Base-by-base conservation (phyloP, 116 monocot species). In the Posidonia oceanica region DNA sequence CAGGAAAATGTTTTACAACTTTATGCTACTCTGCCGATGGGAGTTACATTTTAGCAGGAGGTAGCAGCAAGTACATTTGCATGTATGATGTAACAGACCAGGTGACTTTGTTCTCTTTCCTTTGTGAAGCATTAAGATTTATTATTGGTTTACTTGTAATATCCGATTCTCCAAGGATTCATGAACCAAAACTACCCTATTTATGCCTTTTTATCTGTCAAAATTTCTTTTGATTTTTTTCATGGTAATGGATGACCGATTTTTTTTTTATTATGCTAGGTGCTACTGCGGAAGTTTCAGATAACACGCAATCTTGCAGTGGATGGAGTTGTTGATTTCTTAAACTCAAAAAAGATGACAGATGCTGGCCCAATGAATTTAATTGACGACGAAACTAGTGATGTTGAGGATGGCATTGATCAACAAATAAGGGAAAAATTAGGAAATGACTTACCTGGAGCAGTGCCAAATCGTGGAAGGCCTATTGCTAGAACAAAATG, bases 71-170 rank as follows among this genome's bases (percentile, higher is more conserved):
- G 79, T 98, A 84, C 71, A 87, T 98, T 65, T 98, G 98, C 77
- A 98, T 93, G 98, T 98, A 98, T 82, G 93, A 93, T 71, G 70
- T 98, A 68, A 85, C 87, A 48, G 93, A 98, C 21, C 98, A 98
- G 98, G 97, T 97, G 12, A 48, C 12, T 48, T 14, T 74, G 29
- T 52, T 21, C 53, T 23, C 22, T 8, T 61, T 61, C 69, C 44
- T 2, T n/a, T 20, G 17, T 36, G 22, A 60, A n/a, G 11, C 60
- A 20, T 69, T 16, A 21, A 4, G 12, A 52, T 67, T 21, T 48
- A 48, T 48, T 10, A 0, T 48, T 48, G 48, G 48, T 48, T 48
- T 29, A 29, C 29, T 29, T 29, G 29, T 29, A 29, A 29, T 29
- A 29, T 0, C 29, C 1, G 29, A 29, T 29, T 7, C 0, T 12